These are phyloP conservation scores for Hyphopichia khmerensis DNA, from an alignment of 1,139 yeast species.

Conservation along the genomic window DNA sequence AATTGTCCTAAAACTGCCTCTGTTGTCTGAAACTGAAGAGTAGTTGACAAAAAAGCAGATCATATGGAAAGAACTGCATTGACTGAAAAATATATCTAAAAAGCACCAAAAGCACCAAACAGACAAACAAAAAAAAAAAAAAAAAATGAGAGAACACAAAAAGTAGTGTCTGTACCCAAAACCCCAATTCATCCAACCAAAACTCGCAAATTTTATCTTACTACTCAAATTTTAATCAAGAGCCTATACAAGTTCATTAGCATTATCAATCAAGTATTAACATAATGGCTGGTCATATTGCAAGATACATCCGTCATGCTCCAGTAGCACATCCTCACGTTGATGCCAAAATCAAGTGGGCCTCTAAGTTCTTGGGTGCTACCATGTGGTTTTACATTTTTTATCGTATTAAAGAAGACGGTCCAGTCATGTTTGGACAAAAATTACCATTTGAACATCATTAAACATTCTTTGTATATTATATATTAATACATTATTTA, in stretches of 20 bases:
- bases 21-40: no score
- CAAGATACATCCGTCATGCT: conserved; percentile 53
- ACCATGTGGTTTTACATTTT: conserved; percentile 87
- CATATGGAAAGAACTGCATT: no score
- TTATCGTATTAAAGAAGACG: conserved; percentile 74
- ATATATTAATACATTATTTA: background rate
- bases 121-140: no score
- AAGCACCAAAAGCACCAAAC: no score
- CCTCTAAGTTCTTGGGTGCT: conserved; percentile 70
- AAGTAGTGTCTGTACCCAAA: no score
- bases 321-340: conserved; percentile 48
- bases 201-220: conserved; percentile 1
- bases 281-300: conserved; percentile 41
- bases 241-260: background rate
- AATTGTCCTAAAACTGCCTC: no score
- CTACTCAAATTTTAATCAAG: no score
- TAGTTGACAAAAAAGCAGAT: no score
- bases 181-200: conserved; percentile 15
- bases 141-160: no score
- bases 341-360: conserved; percentile 48
- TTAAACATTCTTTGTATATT: conserved; percentile 10
- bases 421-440: conserved; percentile 55
- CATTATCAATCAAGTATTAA: background rate
- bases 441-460: conserved; percentile 46
- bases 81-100: no score